phyloP scores from a whole-genome alignment of 441 rosid genomes.

The Isatis lusitanica region DNA sequence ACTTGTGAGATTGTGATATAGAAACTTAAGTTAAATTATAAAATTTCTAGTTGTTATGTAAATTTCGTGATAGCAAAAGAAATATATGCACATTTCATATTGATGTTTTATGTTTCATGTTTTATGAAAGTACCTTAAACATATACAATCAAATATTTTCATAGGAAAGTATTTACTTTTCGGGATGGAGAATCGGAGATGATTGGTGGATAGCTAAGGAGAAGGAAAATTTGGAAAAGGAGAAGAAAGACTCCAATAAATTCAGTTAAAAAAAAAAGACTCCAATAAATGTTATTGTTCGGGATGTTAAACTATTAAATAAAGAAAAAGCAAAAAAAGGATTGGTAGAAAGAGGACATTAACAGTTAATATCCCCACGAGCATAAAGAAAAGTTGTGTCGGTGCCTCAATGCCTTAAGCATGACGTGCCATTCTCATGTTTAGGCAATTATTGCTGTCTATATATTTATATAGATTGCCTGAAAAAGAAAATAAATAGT shows the following conservation, averaged over 20 bases:
- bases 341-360: slow-evolving; percentile 17
- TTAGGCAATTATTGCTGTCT: slow-evolving; percentile 17
- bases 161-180: neutral
- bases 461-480: neutral
- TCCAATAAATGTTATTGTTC: slow-evolving; percentile 6
- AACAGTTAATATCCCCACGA: slow-evolving; percentile 26
- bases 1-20: neutral
- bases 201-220: neutral
- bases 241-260: neutral
- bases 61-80: too few species aligned
- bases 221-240: neutral
- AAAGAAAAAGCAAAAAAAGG: neutral
- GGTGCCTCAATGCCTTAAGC: slow-evolving; percentile 28
- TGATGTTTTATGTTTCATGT: too few species aligned
- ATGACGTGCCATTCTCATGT: slow-evolving; percentile 36
- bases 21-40: too few species aligned
- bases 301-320: slow-evolving; percentile 6
- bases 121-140: too few species aligned
- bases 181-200: neutral
- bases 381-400: slow-evolving; percentile 30
- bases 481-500: neutral
- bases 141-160: neutral
- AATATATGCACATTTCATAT: too few species aligned
- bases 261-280: too few species aligned
- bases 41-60: too few species aligned